Evolutionary conservation across 1,284 basidiomycete species (phyloP).

Genomic region (Cystobasidium slooffiae): DNA sequence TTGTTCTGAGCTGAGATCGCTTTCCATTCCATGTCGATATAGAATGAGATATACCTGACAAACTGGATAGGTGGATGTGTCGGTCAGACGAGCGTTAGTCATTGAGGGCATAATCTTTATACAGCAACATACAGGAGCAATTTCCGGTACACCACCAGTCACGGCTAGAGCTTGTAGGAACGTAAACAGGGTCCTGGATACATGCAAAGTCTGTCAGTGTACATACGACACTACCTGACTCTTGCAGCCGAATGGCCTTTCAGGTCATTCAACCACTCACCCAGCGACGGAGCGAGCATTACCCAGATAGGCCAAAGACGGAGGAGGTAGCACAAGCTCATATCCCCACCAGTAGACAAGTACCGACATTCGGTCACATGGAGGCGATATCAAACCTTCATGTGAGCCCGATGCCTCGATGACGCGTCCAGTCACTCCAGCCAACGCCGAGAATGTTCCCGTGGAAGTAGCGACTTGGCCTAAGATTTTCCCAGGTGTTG

Average conservation of each 20-base stretch:
- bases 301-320: conserved; percentile 42
- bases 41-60: conserved; percentile 49
- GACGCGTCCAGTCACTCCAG: conserved; percentile 45
- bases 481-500: conserved; percentile 36
- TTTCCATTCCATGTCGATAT: conserved; percentile 51
- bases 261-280: background rate
- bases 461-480: conserved; percentile 27
- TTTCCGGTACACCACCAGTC: conserved; percentile 50
- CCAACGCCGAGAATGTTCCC: conserved; percentile 47
- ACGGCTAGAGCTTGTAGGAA: conserved; percentile 49
- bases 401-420: conserved; percentile 30
- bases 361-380: conserved; percentile 43
- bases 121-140: conserved; percentile 46
- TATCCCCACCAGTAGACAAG: conserved; percentile 52
- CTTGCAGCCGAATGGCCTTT: background rate
- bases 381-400: conserved; percentile 33
- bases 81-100: background rate
- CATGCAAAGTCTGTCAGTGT: background rate
- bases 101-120: background rate
- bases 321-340: conserved; percentile 50
- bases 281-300: conserved; percentile 44
- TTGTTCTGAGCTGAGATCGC: conserved; percentile 49
- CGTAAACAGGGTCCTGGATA: conserved; percentile 45
- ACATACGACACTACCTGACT: background rate
- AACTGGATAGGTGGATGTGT: conserved; percentile 14